Evolutionary conservation across 208 protist genomes (phyloP).

Genomic region (Trypanosomatidae sp.): DNA sequence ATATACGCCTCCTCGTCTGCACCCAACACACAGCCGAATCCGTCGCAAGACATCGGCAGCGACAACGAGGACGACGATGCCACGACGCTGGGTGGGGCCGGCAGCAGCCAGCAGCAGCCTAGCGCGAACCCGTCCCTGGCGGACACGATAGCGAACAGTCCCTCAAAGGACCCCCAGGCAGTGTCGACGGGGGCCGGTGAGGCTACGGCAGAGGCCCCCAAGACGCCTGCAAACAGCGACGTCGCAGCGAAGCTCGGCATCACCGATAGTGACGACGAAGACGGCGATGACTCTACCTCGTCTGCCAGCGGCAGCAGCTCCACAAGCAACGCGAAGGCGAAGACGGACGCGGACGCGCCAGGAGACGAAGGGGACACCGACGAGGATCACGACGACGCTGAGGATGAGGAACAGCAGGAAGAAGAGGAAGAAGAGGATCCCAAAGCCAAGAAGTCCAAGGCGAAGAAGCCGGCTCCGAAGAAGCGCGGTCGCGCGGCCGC

Average conservation of each 20-base stretch:
- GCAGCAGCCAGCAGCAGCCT: slow-evolving; percentile 10
- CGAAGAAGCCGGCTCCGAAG: slow-evolving; percentile 13
- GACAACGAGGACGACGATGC: slow-evolving; percentile 27
- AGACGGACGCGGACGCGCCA: slow-evolving; percentile 7
- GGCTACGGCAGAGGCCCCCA: background rate
- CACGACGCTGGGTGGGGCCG: slow-evolving; percentile 2
- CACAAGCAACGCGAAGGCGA: slow-evolving; percentile 2
- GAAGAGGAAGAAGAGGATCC: slow-evolving; percentile 14
- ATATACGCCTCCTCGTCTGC: slow-evolving; percentile 3
- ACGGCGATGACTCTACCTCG: slow-evolving; percentile 26
- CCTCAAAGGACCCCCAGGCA: slow-evolving; percentile 8
- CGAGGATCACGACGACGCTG: slow-evolving; percentile 4
- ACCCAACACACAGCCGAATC: slow-evolving; percentile 26
- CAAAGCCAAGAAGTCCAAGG: slow-evolving; percentile 25
- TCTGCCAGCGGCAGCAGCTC: slow-evolving; percentile 18
- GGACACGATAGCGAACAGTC: background rate
- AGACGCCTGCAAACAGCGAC: slow-evolving; percentile 7
- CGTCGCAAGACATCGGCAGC: slow-evolving; percentile 31
- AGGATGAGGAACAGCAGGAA: slow-evolving; percentile 18
- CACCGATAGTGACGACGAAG: slow-evolving; percentile 36
- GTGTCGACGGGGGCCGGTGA: background rate
- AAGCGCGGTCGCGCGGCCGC: slow-evolving; percentile 35
- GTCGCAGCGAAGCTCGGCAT: slow-evolving; percentile 24
- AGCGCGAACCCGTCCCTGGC: slow-evolving; percentile 7
- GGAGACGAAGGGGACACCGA: slow-evolving; percentile 8